phyloP scores from a whole-genome alignment of 371 early-diverging fungal genomes.

The Batkoa obscura region DNA sequence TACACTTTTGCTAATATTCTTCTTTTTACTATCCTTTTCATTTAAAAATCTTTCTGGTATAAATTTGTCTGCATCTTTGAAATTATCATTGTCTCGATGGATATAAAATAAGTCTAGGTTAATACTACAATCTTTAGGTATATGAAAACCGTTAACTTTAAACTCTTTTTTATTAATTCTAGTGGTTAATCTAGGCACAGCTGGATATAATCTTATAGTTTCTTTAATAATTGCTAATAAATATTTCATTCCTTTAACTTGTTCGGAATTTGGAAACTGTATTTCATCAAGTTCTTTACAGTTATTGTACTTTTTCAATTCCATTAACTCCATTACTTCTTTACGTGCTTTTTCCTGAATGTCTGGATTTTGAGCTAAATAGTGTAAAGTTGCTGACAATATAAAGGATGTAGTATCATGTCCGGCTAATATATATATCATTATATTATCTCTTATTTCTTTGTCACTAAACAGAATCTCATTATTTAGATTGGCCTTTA shows the following conservation, averaged over 20 bases:
- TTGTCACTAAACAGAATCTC: background rate
- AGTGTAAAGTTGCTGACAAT: background rate
- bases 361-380: background rate
- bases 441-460: background rate
- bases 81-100: background rate
- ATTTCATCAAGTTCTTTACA: no score
- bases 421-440: background rate
- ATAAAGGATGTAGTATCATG: conserved; percentile 1
- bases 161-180: no score
- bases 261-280: no score
- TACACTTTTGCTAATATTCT: no score
- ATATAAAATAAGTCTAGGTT: no score
- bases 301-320: no score
- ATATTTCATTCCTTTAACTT: no score
- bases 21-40: background rate
- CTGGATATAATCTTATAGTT: no score
- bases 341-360: conserved; percentile 1
- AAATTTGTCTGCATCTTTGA: background rate
- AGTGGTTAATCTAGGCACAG: no score
- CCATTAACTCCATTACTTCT: background rate
- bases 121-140: no score
- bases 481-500: background rate
- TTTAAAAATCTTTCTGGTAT: background rate
- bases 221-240: no score
- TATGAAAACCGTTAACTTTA: no score